A percentile compares a stretch with the other conserved stretches of the same genome.
These are phyloP conservation scores for Pichia pseudocactophila DNA, from an alignment of 805 yeast genomes.

Conservation along the genomic window DNA sequence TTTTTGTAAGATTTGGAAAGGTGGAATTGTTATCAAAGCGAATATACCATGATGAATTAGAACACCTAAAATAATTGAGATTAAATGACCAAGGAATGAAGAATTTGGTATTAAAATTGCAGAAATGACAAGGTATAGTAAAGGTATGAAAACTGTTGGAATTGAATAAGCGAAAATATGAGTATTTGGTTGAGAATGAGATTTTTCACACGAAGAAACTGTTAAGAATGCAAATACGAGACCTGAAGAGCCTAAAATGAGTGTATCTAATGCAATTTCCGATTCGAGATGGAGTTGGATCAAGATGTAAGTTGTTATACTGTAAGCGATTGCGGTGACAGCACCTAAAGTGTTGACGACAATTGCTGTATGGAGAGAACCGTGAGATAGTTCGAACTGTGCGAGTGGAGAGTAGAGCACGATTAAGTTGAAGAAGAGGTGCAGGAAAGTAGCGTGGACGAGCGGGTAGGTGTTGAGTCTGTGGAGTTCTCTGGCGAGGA, in stretches of 20 bases:
- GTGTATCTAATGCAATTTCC: conserved; percentile 41
- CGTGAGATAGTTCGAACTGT: conserved; percentile 61
- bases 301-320: conserved; percentile 42
- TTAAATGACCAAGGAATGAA: conserved; percentile 65
- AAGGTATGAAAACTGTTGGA: conserved; percentile 56
- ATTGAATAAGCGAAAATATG: conserved; percentile 29
- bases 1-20: conserved; percentile 51
- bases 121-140: conserved; percentile 39
- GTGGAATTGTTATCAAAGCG: conserved; percentile 51
- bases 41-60: conserved; percentile 50
- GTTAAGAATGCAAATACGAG: conserved; percentile 63
- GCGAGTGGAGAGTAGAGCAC: conserved; percentile 53
- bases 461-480: conserved; percentile 64
- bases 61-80: conserved; percentile 62
- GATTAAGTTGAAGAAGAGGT: conserved; percentile 49
- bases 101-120: conserved; percentile 54
- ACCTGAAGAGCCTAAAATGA: conserved; percentile 64
- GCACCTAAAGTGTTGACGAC: conserved; percentile 67
- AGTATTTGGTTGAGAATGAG: conserved; percentile 14
- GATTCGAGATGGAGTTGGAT: conserved; percentile 46
- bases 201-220: conserved; percentile 41
- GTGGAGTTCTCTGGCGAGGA: conserved; percentile 35
- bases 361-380: conserved; percentile 80
- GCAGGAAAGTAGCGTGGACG: conserved; percentile 54
- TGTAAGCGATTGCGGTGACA: conserved; percentile 48